Evolutionary conservation across 2,329 filamentous ascomycete genomes (phyloP), one percentile per base, ranked within the genome.

Genomic region (Aspergillus fumigatus): DNA sequence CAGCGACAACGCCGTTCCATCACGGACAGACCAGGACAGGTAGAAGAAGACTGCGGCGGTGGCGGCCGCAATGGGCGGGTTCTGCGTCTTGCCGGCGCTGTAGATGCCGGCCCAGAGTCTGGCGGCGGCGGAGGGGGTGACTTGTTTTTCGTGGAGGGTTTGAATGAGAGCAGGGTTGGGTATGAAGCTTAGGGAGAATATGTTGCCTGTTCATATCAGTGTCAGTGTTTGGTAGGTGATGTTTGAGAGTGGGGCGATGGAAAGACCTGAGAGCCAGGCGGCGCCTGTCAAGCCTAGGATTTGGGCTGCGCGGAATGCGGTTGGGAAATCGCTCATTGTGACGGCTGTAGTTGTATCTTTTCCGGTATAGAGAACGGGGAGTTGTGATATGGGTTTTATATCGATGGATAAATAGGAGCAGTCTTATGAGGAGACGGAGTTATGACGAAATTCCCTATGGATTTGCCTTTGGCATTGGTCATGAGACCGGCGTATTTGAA

Each of bases 271-370:
- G 21, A 71, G 58, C 64, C 66, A 71, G n/a, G 64, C 65, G 21
- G 69, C 64, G 14, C 69, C 68, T 4, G 61, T 66, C 10, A 70
- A 54, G 48, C 67, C 69, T 7, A 70, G 50, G 7, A 58, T 62
- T 48, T 71, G 69, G 17, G 68, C 68, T 29, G 66, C 23, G 25
- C 62, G 64, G 49, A 70, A 63, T 23, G 59, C 60, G 62, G 21
- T 8, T 17, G 32, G 32, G 1, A 17, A 38, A 17, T 17, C 32
- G 40, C 50, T 51, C 62, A 67, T 69, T 35, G 14, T 47, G 43
- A n/a, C 19, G n/a, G 14, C 19, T 51, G 19, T 21, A 26, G 38
- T 52, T 49, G 25, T 40, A 47, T 35, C 1, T 26, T 40, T 7
- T 25, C 11, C 11, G 5, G 11, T 47, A 25, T 47, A 23, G 21